Percentiles rank a stretch among this genome's conserved stretches.
Evolutionary conservation across 179 eudicot species (phyloP).

Genomic region (Silene noctiflora): DNA sequence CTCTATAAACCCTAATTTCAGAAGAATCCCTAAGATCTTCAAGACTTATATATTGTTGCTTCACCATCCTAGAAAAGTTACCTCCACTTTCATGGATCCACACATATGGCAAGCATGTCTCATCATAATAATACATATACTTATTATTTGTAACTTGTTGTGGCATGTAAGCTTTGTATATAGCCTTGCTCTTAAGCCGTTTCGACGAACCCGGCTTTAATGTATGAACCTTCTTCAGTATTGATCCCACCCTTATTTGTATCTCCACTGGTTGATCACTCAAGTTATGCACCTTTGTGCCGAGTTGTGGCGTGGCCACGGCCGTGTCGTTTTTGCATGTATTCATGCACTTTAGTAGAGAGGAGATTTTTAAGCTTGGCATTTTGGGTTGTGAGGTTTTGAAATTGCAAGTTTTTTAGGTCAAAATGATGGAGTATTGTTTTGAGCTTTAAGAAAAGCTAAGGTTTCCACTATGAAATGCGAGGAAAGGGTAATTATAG

Average conservation of each 20-base stretch:
- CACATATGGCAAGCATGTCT: slow-evolving; percentile 65
- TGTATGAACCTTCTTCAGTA: slow-evolving; percentile 59
- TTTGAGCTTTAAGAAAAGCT: background rate
- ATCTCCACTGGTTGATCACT: slow-evolving; percentile 68
- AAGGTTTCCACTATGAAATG: slow-evolving; percentile 2
- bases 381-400: slow-evolving; percentile 6
- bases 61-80: slow-evolving; percentile 67
- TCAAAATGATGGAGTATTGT: no score
- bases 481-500: slow-evolving; percentile 2
- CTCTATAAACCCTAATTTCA: slow-evolving; percentile 69
- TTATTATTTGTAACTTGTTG: slow-evolving; percentile 20
- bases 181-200: slow-evolving; percentile 57
- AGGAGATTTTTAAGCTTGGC: slow-evolving; percentile 33
- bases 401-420: background rate
- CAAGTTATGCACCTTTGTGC: slow-evolving; percentile 63
- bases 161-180: slow-evolving; percentile 68
- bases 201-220: slow-evolving; percentile 76
- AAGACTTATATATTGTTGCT: slow-evolving; percentile 79
- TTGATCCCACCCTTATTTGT: slow-evolving; percentile 73
- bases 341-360: slow-evolving; percentile 49
- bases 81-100: slow-evolving; percentile 71
- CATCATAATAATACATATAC: slow-evolving; percentile 54
- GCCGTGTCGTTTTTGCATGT: slow-evolving; percentile 51
- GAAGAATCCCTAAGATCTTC: slow-evolving; percentile 80
- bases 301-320: slow-evolving; percentile 38